Conservation (phyloP, 441 rosid genomes). For the Erodium trifolium region DNA sequence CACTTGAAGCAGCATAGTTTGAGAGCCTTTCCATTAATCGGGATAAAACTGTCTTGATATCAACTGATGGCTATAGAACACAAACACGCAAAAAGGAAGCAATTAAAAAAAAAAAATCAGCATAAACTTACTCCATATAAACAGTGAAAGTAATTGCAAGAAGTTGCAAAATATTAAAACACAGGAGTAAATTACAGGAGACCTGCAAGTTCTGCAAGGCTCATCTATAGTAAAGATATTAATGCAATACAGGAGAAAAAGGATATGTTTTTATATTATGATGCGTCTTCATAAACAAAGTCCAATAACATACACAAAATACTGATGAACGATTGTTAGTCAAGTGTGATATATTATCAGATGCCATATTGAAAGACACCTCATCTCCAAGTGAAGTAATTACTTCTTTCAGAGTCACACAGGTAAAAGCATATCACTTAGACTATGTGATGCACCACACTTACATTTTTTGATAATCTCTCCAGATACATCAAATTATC, state of each 20-base stretch:
- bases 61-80: conserved; percentile 76
- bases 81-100: conserved; percentile 12
- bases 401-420: neutral
- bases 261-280: neutral
- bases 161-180: neutral
- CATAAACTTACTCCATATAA: conserved; percentile 4
- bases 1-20: conserved; percentile 81
- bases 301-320: neutral
- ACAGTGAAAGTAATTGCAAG: neutral
- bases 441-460: neutral
- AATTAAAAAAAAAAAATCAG: conserved; percentile 14
- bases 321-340: neutral
- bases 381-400: neutral
- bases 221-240: neutral
- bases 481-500: neutral
- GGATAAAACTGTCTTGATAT: conserved; percentile 91
- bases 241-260: neutral
- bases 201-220: neutral
- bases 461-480: neutral
- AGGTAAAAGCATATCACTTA: neutral
- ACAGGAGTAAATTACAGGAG: neutral
- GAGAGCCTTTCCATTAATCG: conserved; percentile 97
- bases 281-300: neutral
- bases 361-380: neutral
- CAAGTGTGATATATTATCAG: neutral